Conservation (phyloP, 257 asterid genomes). For the Solanum chmielewskii region DNA sequence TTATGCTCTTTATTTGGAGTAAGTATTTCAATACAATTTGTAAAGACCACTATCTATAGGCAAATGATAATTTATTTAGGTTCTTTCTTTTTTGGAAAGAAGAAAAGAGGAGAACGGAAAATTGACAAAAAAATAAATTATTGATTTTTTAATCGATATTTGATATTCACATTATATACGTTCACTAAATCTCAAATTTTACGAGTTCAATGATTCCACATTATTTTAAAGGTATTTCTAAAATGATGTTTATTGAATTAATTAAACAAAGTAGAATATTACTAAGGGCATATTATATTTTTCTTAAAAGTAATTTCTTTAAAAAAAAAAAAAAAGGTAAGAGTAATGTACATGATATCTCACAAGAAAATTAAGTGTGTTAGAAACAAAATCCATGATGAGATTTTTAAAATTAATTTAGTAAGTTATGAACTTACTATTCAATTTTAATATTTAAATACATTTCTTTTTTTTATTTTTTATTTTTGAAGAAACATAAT, state of each 20-base stretch:
- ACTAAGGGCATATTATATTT: not conserved
- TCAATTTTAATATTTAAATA: no score
- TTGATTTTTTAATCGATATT: no score
- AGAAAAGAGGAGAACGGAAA: no score
- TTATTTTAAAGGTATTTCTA: no score
- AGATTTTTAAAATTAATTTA: no score
- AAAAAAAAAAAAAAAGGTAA: not conserved
- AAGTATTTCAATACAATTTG: not conserved
- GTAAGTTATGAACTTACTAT: no score
- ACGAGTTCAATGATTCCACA: no score
- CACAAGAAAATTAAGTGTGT: not conserved
- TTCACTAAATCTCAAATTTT: accelerated
- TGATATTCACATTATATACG: accelerated
- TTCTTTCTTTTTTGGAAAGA: not conserved
- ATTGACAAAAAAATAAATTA: no score
- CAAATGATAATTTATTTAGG: not conserved
- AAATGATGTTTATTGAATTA: not conserved
- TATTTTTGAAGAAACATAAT: no score
- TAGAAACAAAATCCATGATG: not conserved
- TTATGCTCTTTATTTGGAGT: not conserved
- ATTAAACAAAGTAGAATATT: not conserved
- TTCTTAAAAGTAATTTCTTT: not conserved
- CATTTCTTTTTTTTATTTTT: no score
- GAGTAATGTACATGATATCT: not conserved
- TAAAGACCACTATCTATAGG: not conserved